Percentiles rank a stretch among this genome's conserved stretches.
Conservation (phyloP, 2,329 filamentous ascomycete species). For the Colletotrichum agaves region DNA sequence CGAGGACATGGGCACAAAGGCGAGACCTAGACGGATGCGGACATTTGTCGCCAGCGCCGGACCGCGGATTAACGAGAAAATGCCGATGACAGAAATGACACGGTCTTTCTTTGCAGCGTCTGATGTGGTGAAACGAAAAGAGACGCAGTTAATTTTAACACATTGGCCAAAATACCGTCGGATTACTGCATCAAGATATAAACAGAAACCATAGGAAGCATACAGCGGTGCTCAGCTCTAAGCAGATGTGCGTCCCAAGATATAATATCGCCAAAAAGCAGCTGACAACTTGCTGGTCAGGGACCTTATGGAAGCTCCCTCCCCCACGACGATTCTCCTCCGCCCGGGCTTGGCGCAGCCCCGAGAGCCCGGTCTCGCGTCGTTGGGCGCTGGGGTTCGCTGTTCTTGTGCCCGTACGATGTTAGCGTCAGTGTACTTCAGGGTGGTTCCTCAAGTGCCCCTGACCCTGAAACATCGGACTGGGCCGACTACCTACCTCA, state of each 20-base stretch:
- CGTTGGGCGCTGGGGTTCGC: not conserved
- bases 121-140: slow-evolving; percentile 7
- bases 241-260: not conserved
- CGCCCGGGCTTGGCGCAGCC: slow-evolving; percentile 20
- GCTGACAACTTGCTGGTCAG: slow-evolving; percentile 3
- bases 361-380: slow-evolving; percentile 25
- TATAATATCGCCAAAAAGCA: slow-evolving; percentile 4
- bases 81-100: not conserved
- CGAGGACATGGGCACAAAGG: slow-evolving; percentile 14
- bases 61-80: not conserved
- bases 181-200: slow-evolving; percentile 6
- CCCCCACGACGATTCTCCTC: not conserved
- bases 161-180: not conserved
- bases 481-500: slow-evolving; percentile 25
- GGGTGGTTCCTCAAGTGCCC: slow-evolving; percentile 22
- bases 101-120: not conserved
- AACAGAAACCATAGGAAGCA: not conserved
- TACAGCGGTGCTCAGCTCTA: not conserved
- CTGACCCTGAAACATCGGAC: slow-evolving; percentile 38
- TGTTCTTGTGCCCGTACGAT: slow-evolving; percentile 23
- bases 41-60: slow-evolving; percentile 5
- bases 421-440: slow-evolving; percentile 17
- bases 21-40: slow-evolving; percentile 10
- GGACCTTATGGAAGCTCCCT: no score
- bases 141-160: not conserved